phyloP scores from a whole-genome alignment of 2,329 filamentous ascomycete genomes.

The Penicillium olsonii region DNA sequence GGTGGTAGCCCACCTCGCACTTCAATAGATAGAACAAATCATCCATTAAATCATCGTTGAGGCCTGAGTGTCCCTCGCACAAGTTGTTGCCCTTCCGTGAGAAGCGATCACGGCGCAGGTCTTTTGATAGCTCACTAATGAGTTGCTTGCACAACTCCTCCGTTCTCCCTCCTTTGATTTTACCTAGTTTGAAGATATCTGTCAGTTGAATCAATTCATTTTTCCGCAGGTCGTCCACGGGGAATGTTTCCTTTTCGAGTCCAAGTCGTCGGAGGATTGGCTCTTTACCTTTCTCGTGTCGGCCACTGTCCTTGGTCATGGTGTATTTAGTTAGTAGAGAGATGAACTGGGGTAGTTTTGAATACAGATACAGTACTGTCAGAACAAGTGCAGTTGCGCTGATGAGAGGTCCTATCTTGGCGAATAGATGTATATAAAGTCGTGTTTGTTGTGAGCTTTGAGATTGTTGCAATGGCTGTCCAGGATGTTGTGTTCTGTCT shows the following conservation, averaged over 20 bases:
- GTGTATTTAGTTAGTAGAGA: not conserved
- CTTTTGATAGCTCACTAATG: constrained; percentile 19
- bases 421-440: no score
- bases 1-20: constrained; percentile 26
- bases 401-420: no score
- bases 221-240: constrained; percentile 20
- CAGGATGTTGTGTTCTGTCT: no score
- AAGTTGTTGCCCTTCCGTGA: constrained; percentile 5
- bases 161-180: constrained; percentile 4
- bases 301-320: constrained; percentile 3
- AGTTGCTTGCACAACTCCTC: constrained; percentile 11
- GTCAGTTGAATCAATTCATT: constrained; percentile 26
- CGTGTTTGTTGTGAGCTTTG: no score
- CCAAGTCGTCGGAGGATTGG: not conserved
- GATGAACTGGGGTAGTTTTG: not conserved
- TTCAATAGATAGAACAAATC: constrained; percentile 23
- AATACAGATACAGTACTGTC: not conserved
- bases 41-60: constrained; percentile 27
- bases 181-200: constrained; percentile 24
- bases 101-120: constrained; percentile 10
- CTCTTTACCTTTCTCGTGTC: not conserved
- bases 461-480: no score
- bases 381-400: no score
- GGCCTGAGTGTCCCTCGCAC: constrained; percentile 23
- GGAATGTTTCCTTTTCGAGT: constrained; percentile 16